Conservation (phyloP, 192 early-diverging fungal species). For the Entomortierella chlamydospora region DNA sequence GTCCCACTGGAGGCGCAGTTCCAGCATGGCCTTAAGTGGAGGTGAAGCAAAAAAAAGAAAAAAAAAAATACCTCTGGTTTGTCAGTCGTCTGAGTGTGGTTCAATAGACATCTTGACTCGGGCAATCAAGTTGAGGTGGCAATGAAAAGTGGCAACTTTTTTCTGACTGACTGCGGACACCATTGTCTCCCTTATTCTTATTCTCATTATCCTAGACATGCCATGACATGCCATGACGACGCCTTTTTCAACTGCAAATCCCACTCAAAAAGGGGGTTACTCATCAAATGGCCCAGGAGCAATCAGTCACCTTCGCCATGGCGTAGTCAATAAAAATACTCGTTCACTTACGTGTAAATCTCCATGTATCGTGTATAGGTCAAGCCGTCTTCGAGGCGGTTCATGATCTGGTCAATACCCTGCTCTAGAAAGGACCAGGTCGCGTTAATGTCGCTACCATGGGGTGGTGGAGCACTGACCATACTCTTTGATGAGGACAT, state of each 20-base stretch:
- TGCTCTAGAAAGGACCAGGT: slow-evolving; percentile 83
- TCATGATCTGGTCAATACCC: slow-evolving; percentile 87
- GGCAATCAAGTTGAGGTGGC: too few species aligned
- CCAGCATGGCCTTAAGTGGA: not conserved
- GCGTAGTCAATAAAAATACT: not conserved
- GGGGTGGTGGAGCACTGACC: slow-evolving; percentile 56
- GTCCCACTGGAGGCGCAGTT: slow-evolving; percentile 15
- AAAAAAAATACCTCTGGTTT: too few species aligned
- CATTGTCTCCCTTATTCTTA: too few species aligned
- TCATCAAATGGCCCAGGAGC: slow-evolving; percentile 1
- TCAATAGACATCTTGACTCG: too few species aligned
- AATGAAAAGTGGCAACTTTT: too few species aligned
- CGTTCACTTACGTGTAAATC: slow-evolving; percentile 83
- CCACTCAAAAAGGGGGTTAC: not conserved
- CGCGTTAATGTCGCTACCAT: slow-evolving; percentile 62
- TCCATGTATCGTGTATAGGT: slow-evolving; percentile 82
- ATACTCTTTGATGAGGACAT: slow-evolving; percentile 48
- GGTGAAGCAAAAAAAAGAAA: not conserved
- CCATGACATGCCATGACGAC: too few species aligned
- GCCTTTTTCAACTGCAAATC: too few species aligned
- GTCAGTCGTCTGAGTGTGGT: too few species aligned
- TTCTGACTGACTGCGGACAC: too few species aligned
- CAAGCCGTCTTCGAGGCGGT: slow-evolving; percentile 78
- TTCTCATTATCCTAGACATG: too few species aligned
- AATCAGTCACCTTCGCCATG: not conserved